phyloP scores from a whole-genome alignment of 805 yeast genomes.

The Clavispora fructus region DNA sequence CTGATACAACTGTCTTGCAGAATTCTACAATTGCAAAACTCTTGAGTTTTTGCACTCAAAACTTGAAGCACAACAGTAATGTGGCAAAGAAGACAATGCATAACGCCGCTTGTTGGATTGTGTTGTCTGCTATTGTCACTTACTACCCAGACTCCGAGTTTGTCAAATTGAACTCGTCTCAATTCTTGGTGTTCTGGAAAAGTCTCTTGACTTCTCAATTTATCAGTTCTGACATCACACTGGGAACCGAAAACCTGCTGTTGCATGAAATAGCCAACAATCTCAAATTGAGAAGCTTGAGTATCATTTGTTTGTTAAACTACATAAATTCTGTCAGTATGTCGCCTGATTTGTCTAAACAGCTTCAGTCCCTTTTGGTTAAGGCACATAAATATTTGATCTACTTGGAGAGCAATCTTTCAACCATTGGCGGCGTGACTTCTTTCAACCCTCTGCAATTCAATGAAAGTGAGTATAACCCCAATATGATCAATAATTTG shows the following conservation, averaged over 20 bases:
- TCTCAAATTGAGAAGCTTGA: constrained; percentile 31
- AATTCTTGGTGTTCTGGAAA: constrained; percentile 41
- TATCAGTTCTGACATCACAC: constrained; percentile 19
- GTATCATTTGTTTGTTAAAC: constrained; percentile 36
- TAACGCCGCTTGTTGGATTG: constrained; percentile 36
- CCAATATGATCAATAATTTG: constrained; percentile 25
- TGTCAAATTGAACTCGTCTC: constrained; percentile 40
- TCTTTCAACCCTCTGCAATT: constrained; percentile 23
- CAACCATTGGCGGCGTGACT: constrained; percentile 27
- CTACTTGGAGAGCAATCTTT: constrained; percentile 34
- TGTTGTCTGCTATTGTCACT: constrained; percentile 36
- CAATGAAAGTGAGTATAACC: constrained; percentile 27
- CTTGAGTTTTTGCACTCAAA: constrained; percentile 42
- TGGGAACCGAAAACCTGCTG: constrained; percentile 15
- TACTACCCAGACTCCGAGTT: constrained; percentile 38
- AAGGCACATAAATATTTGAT: constrained; percentile 38
- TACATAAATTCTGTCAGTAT: constrained; percentile 33
- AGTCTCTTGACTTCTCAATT: constrained; percentile 39
- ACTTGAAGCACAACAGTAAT: constrained; percentile 32
- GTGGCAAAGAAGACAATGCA: constrained; percentile 18
- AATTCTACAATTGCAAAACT: constrained; percentile 37
- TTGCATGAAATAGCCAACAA: constrained; percentile 27
- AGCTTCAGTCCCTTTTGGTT: constrained; percentile 35
- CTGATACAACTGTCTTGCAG: constrained; percentile 30
- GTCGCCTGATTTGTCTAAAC: constrained; percentile 37